Evolutionary conservation across 805 yeast genomes (phyloP), one percentile per base, ranked within the genome.

Genomic region (Sungouiozyma ichnusensis): DNA sequence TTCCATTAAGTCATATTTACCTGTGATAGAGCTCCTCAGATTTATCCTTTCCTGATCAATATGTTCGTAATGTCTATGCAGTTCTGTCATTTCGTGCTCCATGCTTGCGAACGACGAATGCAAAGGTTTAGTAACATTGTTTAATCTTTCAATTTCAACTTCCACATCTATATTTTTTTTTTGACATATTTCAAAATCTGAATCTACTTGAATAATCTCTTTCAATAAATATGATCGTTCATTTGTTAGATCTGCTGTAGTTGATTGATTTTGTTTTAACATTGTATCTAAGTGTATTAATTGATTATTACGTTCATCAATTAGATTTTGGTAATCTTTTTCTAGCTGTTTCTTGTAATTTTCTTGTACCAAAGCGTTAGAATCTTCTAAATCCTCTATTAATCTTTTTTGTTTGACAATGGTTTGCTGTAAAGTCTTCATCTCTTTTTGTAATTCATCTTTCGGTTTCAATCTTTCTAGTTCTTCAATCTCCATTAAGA

Each of bases 401-500:
- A 45, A 34, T 33, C 15, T 43, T 41, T 6, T 52, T 18, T 35
- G 36, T 35, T 36, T 15, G 15, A 3, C n/a, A 16, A 52, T 44
- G 14, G 50, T 44, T 3, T 44, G 42, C 7, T 42, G 47, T 19
- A 58, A 18, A 4, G 39, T 39, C 2, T 46, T 47, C 15, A 52
- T 47, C 33, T 52, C 50, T 13, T 36, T 31, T 18, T 45, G 42
- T 15, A 53, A 37, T 16, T 47, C 49, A 8, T 59, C 54, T 19
- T 62, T 42, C 9, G 64, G 62, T 9, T 44, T 27, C 32, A 48
- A 40, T 13, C 42, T 44, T 20, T 50, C 53, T 19, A 60, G 38
- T 13, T 50, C 46, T 2, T 47, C 50, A 2, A 58, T 33, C 14
- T 60, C 54, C 9, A 59, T 24, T 1, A 45, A 46, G 38, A 48